Percentiles rank a stretch among this genome's conserved stretches.
Evolutionary conservation across 2,329 filamentous ascomycete species (phyloP).

Genomic region (Xylaria sp.): DNA sequence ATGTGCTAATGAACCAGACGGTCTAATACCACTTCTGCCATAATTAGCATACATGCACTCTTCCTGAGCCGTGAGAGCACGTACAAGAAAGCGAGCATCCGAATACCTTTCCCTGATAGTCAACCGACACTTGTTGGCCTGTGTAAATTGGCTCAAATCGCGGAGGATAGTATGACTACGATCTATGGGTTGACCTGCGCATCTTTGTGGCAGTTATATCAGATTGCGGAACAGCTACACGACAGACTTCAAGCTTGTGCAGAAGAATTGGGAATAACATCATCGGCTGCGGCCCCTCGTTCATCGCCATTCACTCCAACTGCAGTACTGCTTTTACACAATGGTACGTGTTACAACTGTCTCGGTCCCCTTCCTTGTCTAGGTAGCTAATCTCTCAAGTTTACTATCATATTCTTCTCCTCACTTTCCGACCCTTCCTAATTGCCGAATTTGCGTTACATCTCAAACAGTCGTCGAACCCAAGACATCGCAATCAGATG

Average conservation of each 20-base stretch:
- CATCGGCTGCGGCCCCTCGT: slow-evolving; percentile 8
- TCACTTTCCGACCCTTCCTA: slow-evolving; percentile 20
- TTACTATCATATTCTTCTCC: slow-evolving; percentile 18
- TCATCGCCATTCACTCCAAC: background rate
- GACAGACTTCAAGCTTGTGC: slow-evolving; percentile 12
- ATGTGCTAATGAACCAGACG: background rate
- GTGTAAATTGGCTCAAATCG: slow-evolving; percentile 20
- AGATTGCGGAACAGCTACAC: slow-evolving; percentile 17
- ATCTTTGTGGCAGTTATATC: slow-evolving; percentile 16
- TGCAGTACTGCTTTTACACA: slow-evolving; percentile 14
- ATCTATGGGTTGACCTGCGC: slow-evolving; percentile 1
- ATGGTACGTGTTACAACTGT: background rate
- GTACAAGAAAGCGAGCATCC: slow-evolving; percentile 12
- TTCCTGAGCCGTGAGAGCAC: slow-evolving; percentile 19
- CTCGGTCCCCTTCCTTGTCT: background rate
- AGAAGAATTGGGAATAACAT: slow-evolving; percentile 12
- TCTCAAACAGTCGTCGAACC: background rate
- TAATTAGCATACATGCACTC: slow-evolving; percentile 11
- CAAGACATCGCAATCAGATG: slow-evolving; percentile 8
- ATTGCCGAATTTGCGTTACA: slow-evolving; percentile 19
- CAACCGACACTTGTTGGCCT: slow-evolving; percentile 15
- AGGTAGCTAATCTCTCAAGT: background rate
- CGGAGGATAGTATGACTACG: slow-evolving; percentile 8
- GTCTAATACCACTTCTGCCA: background rate
- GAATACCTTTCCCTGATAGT: slow-evolving; percentile 5